Conservation (phyloP, 2,329 filamentous ascomycete species). For the Calycina herbarum region DNA sequence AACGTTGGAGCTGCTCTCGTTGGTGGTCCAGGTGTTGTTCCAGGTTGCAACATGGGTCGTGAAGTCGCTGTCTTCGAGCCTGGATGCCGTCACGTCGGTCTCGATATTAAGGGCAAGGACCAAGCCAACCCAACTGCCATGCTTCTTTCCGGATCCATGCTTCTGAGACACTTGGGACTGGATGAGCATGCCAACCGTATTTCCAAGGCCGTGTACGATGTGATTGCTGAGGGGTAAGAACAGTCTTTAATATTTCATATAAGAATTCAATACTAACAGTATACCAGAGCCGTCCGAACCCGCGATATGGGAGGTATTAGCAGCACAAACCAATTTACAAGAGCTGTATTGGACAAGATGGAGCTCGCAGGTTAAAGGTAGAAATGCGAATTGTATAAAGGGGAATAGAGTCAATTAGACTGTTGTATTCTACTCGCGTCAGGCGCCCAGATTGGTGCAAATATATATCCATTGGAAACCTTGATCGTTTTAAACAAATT, state of each 20-base stretch:
- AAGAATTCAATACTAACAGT: conserved; percentile 34
- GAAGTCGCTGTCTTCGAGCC: conserved; percentile 98
- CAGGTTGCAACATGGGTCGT: conserved; percentile 99
- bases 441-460: not conserved
- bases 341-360: conserved; percentile 94
- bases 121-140: conserved; percentile 97
- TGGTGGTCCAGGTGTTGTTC: conserved; percentile 93
- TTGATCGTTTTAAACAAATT: not conserved
- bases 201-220: conserved; percentile 76
- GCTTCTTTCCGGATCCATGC: conserved; percentile 94
- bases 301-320: conserved; percentile 92
- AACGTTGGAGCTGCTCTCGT: conserved; percentile 98
- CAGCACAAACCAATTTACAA: conserved; percentile 93
- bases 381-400: conserved; percentile 15
- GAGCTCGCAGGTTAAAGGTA: conserved; percentile 51
- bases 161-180: conserved; percentile 92
- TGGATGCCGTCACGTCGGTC: conserved; percentile 97
- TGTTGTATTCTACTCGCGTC: conserved; percentile 3
- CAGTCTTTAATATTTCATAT: not conserved
- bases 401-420: conserved; percentile 7
- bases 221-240: conserved; percentile 84
- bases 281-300: conserved; percentile 74
- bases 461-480: conserved; percentile 6
- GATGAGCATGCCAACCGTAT: conserved; percentile 99
- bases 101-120: conserved; percentile 99